A percentile compares a stretch with the other conserved stretches of the same genome.
Evolutionary conservation across 140 eudicot genomes (phyloP).

Genomic region (Senecio squalidus): DNA sequence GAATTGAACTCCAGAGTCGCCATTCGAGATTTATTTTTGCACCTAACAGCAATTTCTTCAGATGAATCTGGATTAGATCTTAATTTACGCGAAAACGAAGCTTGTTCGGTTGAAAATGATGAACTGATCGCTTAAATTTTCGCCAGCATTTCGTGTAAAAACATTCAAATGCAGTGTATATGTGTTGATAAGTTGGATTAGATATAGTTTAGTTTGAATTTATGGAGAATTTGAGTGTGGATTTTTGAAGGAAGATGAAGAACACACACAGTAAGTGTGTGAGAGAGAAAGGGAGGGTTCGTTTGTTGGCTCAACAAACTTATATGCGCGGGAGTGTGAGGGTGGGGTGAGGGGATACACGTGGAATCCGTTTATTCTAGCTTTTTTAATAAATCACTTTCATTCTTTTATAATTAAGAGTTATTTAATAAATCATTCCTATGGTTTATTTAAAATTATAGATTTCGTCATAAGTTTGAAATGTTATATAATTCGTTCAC

Average conservation of each 20-base stretch:
- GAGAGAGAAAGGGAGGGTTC: background rate
- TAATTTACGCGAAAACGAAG: conserved; percentile 10
- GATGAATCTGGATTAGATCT: conserved; percentile 13
- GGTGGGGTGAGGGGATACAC: conserved; percentile 8
- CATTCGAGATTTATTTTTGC: background rate
- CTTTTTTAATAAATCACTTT: background rate
- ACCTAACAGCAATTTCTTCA: background rate
- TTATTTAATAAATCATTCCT: no score
- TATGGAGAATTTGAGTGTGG: background rate
- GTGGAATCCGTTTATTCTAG: background rate
- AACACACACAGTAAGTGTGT: conserved; percentile 9
- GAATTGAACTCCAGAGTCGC: conserved; percentile 11
- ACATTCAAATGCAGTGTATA: conserved; percentile 4
- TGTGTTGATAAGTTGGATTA: background rate
- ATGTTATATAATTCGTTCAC: no score
- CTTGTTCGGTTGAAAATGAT: background rate
- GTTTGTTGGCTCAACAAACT: conserved; percentile 22
- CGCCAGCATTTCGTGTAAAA: background rate
- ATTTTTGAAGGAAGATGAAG: background rate
- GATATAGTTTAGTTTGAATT: background rate
- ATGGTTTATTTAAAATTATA: no score
- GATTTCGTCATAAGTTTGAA: no score
- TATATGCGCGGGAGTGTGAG: conserved; percentile 3
- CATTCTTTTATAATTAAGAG: background rate
- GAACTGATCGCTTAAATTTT: background rate